These are phyloP conservation scores for Cornus suecica DNA, from an alignment of 148 eudicot genomes.

Conservation along the genomic window DNA sequence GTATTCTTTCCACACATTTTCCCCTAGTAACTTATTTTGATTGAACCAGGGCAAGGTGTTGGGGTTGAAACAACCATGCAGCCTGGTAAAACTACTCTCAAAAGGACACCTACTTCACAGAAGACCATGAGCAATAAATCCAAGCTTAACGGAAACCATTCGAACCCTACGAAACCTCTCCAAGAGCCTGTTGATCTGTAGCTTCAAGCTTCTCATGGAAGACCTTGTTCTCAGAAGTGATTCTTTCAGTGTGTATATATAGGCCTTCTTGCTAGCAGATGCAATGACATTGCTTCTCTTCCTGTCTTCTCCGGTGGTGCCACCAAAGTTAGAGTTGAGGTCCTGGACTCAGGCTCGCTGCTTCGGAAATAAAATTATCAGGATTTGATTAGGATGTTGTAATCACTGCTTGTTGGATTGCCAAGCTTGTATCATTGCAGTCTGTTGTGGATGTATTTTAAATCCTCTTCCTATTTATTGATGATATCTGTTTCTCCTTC, in stretches of 20 bases:
- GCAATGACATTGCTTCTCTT: background rate
- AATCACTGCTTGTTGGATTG: background rate
- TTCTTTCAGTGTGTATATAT: constrained; percentile 27
- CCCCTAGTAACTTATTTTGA: background rate
- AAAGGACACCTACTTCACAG: constrained; percentile 36
- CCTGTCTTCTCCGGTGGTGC: background rate
- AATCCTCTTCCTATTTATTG: too few species aligned
- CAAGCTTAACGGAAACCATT: constrained; percentile 24
- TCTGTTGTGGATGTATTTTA: background rate
- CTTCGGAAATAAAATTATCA: background rate
- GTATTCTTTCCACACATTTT: background rate
- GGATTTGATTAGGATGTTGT: constrained; percentile 6
- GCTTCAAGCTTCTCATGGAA: constrained; percentile 11
- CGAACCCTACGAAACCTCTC: constrained; percentile 21
- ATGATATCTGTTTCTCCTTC: background rate
- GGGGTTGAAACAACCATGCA: constrained; percentile 42
- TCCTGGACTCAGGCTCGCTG: background rate
- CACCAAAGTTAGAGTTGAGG: background rate
- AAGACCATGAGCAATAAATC: constrained; percentile 39
- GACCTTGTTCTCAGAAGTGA: constrained; percentile 10
- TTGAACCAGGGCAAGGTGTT: constrained; percentile 46
- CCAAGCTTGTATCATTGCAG: background rate
- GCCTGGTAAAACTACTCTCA: constrained; percentile 38
- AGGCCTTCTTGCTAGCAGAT: constrained; percentile 8
- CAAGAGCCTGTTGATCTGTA: constrained; percentile 15